phyloP scores from a whole-genome alignment of 2,329 filamentous ascomycete species.

The Cladosporium sp. region DNA sequence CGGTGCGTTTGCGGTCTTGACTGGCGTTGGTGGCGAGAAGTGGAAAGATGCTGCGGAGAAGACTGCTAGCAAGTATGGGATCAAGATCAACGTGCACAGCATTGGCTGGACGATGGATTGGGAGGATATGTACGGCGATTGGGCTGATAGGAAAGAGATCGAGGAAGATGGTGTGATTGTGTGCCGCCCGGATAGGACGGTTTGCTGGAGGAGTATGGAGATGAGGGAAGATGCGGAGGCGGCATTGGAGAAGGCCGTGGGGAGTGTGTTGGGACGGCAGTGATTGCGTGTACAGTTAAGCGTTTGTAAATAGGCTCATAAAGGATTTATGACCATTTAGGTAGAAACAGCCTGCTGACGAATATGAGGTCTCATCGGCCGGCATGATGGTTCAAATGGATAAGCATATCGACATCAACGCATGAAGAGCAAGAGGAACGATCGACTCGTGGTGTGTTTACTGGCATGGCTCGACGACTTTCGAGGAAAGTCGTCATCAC shows the following conservation, averaged over 20 bases:
- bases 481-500: background rate
- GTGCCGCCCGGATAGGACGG: slow-evolving; percentile 61
- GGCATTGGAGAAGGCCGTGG: slow-evolving; percentile 32
- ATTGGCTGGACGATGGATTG: slow-evolving; percentile 63
- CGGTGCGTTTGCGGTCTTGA: slow-evolving; percentile 47
- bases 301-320: background rate
- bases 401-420: background rate
- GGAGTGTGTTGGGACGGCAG: slow-evolving; percentile 30
- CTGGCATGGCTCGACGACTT: background rate
- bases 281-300: background rate
- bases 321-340: background rate
- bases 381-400: background rate
- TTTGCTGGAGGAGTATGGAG: slow-evolving; percentile 54
- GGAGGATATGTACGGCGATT: slow-evolving; percentile 65
- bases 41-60: slow-evolving; percentile 56
- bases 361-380: background rate
- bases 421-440: background rate
- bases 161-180: slow-evolving; percentile 61
- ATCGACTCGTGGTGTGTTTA: background rate
- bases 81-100: slow-evolving; percentile 53
- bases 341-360: background rate
- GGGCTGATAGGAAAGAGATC: slow-evolving; percentile 56
- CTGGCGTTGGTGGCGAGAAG: slow-evolving; percentile 56
- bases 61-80: slow-evolving; percentile 43
- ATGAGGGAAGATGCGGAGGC: slow-evolving; percentile 28